Evolutionary conservation across 2,329 filamentous ascomycete species (phyloP), one percentile per base, ranked within the genome.

Genomic region (Eutypa lata): DNA sequence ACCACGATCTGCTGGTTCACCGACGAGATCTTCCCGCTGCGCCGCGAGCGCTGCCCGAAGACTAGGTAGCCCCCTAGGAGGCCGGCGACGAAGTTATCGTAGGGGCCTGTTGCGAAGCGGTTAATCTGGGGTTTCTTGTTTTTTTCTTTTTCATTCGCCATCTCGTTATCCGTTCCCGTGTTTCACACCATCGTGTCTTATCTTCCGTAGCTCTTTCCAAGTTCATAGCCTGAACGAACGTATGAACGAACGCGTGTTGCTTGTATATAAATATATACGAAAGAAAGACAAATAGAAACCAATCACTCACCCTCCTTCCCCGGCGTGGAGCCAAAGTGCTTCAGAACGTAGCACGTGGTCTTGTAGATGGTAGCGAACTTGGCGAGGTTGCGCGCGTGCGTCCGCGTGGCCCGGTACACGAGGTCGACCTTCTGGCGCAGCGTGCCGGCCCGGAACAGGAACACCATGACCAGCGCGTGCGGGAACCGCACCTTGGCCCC

Each of bases 1-100:
- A 97, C 90, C 71, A 96, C 91, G 69, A 99, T 99, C 79, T 99
- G 93, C 77, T 97, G 91, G 74, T 87, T 96, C 57, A 97, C 88
- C 58, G 84, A 88, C 56, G 87, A 89, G 65, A 90, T 86, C 69
- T 82, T 81, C 62, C 87, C 87, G 37, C 73, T 76, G 55, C 89
- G 87, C 64, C 70, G 72, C 42, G 79, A 82, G 54, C 82, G 78
- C 42, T 77, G 72, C 47, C 93, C 94, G 69, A 99, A 99, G 57
- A 97, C 90, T 56, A 90, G 74, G 78, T 97, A 99, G 50, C 94
- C 94, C 66, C 94, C 94, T 46, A 96, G 68, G 7, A 97, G 76
- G 7, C 94, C 94, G 11, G 91, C 89, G 55, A 97, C 72, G 73
- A 99, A 94, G 56, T 85, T 84, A 73, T 97, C 92, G 70, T 88